These are phyloP conservation scores for Alnus rubra DNA, from an alignment of 306 rosid species.

Conservation along the genomic window DNA sequence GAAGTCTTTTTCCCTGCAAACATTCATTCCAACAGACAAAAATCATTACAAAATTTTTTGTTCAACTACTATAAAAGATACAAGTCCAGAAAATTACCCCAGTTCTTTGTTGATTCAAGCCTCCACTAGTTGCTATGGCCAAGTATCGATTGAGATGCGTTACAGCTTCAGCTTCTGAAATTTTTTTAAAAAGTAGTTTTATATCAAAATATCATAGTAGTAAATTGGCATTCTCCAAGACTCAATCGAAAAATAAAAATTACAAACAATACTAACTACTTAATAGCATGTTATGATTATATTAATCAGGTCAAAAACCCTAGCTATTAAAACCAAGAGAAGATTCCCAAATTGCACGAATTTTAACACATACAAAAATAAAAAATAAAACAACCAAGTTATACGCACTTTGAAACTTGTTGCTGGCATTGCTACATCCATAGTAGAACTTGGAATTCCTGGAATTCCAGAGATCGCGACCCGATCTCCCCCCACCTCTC, in stretches of 20 bases:
- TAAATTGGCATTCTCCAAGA: slow-evolving; percentile 3
- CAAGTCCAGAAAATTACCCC: slow-evolving; percentile 60
- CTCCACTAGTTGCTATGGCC: slow-evolving; percentile 97
- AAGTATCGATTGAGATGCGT: slow-evolving; percentile 64
- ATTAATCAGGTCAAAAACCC: slow-evolving; percentile 4
- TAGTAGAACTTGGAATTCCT: slow-evolving; percentile 63
- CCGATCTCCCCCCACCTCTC: slow-evolving; percentile 57
- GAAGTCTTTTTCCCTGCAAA: neutral
- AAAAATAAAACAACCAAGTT: neutral
- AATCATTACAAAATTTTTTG: neutral
- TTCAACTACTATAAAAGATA: slow-evolving; percentile 2
- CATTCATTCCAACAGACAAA: neutral
- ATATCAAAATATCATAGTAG: slow-evolving; percentile 16
- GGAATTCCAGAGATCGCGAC: slow-evolving; percentile 75
- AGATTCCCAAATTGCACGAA: neutral
- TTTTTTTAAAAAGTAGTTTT: slow-evolving; percentile 1
- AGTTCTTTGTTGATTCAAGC: slow-evolving; percentile 97
- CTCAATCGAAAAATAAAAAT: neutral
- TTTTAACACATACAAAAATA: neutral
- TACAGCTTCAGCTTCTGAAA: slow-evolving; percentile 63
- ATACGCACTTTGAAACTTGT: slow-evolving; percentile 75
- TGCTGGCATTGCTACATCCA: slow-evolving; percentile 83
- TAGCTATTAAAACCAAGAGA: slow-evolving; percentile 17
- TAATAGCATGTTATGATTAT: neutral
- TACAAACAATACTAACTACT: neutral